These are phyloP conservation scores for Geosmithia putterillii DNA, from an alignment of 2,329 filamentous ascomycete species.

Conservation along the genomic window DNA sequence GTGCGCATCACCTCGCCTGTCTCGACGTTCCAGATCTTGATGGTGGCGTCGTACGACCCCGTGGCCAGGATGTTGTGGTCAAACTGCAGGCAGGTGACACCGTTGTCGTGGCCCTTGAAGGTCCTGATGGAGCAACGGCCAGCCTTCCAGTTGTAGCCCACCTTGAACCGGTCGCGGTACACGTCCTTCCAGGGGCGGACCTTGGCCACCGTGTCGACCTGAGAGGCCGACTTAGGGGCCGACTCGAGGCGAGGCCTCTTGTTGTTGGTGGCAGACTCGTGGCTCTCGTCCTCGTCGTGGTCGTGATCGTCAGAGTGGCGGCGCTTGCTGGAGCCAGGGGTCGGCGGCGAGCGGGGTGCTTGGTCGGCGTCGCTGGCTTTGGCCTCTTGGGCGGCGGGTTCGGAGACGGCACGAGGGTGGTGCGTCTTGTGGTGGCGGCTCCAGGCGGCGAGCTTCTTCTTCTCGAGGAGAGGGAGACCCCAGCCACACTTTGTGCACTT, in stretches of 20 bases:
- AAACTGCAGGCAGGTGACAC: conserved; percentile 43
- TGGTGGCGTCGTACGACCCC: conserved; percentile 87
- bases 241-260: conserved; percentile 20
- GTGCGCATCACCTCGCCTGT: conserved; percentile 80
- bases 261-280: conserved; percentile 14
- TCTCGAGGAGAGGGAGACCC: conserved; percentile 81
- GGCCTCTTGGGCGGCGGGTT: conserved; percentile 7
- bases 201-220: conserved; percentile 30
- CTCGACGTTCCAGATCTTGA: conserved; percentile 93
- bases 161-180: conserved; percentile 89
- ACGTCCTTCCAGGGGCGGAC: conserved; percentile 85
- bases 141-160: conserved; percentile 96
- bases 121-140: conserved; percentile 75
- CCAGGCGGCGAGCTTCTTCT: conserved; percentile 76
- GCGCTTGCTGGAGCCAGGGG: conserved; percentile 19
- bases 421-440: conserved; percentile 50
- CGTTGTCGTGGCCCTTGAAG: conserved; percentile 78
- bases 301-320: too few relatives aligned
- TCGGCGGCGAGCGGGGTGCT: conserved; percentile 3
- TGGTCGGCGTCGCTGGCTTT: conserved; percentile 8
- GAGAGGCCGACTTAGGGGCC: conserved; percentile 14
- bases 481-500: conserved; percentile 94
- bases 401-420: not conserved
- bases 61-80: conserved; percentile 87
- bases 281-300: conserved; percentile 10